Evolutionary conservation across 805 yeast species (phyloP).

Genomic region (Spathaspora arborariae): DNA sequence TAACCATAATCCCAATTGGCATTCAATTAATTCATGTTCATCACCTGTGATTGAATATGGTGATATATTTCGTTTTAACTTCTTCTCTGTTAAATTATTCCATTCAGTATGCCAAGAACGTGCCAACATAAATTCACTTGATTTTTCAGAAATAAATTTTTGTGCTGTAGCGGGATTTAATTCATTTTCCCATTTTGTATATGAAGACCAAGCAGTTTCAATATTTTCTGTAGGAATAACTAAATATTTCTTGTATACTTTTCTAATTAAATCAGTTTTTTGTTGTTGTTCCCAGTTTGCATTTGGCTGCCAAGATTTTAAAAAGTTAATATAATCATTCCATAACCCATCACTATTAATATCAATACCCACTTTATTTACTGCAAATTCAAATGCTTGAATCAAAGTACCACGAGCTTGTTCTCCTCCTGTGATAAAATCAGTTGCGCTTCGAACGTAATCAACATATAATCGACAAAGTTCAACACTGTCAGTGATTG

Average conservation of each 20-base stretch:
- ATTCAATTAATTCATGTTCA: slow-evolving; percentile 16
- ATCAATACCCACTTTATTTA: slow-evolving; percentile 76
- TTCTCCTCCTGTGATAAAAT: slow-evolving; percentile 76
- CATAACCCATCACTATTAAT: slow-evolving; percentile 67
- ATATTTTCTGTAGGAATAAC: slow-evolving; percentile 73
- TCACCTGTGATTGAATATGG: slow-evolving; percentile 22
- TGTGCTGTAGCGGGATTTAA: slow-evolving; percentile 74
- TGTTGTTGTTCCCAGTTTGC: slow-evolving; percentile 84
- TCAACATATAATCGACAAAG: slow-evolving; percentile 76
- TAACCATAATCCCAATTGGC: slow-evolving; percentile 57
- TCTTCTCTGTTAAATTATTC: slow-evolving; percentile 51
- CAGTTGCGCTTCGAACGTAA: slow-evolving; percentile 69
- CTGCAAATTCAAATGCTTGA: slow-evolving; percentile 81
- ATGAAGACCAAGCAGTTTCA: slow-evolving; percentile 77
- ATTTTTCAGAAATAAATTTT: slow-evolving; percentile 76
- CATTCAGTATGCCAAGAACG: slow-evolving; percentile 74
- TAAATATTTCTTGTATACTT: slow-evolving; percentile 64
- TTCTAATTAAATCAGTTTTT: slow-evolving; percentile 70
- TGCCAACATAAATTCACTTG: slow-evolving; percentile 84
- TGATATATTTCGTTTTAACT: slow-evolving; percentile 40
- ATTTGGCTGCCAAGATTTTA: slow-evolving; percentile 73
- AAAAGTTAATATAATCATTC: slow-evolving; percentile 78
- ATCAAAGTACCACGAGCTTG: slow-evolving; percentile 68
- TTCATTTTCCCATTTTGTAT: slow-evolving; percentile 80
- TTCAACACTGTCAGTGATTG: slow-evolving; percentile 57